Evolutionary conservation across 176 grass and related monocot genomes (phyloP).

Genomic region (Ampelocalamus luodianensis): DNA sequence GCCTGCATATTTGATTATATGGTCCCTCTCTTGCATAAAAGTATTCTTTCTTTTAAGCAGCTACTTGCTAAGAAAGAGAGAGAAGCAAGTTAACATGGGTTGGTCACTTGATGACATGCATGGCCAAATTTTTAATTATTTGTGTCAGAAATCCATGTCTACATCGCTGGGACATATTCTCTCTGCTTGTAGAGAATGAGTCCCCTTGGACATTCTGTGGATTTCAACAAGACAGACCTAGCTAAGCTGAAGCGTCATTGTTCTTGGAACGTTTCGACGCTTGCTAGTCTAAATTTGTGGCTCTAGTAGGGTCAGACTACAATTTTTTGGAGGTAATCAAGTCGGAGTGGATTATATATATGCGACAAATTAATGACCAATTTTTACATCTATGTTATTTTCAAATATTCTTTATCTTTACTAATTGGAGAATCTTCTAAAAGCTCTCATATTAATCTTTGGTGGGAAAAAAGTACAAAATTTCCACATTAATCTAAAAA

Average conservation of each 20-base stretch:
- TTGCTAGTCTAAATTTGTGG: background rate
- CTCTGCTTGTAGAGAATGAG: conserved; percentile 31
- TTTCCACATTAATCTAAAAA: too few relatives aligned
- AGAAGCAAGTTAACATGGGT: conserved; percentile 6
- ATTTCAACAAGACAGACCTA: conserved; percentile 12
- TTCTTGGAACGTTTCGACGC: conserved; percentile 6
- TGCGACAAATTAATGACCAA: background rate
- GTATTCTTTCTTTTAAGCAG: conserved; percentile 4
- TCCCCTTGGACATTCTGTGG: conserved; percentile 27
- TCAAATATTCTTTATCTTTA: too few relatives aligned
- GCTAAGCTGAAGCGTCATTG: background rate
- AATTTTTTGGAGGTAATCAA: background rate
- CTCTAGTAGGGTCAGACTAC: background rate
- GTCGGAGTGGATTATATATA: background rate
- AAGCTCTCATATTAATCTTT: too few relatives aligned
- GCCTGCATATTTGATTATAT: background rate
- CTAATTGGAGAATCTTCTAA: too few relatives aligned
- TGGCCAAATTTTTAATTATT: background rate
- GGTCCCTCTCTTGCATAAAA: background rate
- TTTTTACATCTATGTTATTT: background rate
- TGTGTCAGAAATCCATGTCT: conserved; percentile 6
- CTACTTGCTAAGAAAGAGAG: background rate
- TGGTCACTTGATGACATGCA: conserved; percentile 30
- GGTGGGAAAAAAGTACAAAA: too few relatives aligned
- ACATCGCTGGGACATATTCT: conserved; percentile 30